Base-by-base conservation (phyloP, 139 green algal species). In the Chlorella sp. region DNA sequence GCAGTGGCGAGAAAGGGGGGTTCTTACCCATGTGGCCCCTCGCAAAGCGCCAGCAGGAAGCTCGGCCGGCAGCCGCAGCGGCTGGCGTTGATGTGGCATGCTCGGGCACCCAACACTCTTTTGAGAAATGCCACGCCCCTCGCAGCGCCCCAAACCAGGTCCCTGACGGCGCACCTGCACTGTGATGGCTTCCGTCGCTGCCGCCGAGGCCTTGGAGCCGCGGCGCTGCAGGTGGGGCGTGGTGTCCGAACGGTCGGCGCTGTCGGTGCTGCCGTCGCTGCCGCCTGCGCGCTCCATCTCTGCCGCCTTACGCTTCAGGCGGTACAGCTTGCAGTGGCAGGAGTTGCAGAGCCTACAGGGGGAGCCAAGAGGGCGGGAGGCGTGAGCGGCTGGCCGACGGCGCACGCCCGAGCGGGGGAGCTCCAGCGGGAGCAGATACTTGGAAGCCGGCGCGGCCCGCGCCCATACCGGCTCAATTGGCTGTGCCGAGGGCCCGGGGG, bases 311-410 rank as follows among this genome's bases (percentile, higher is more conserved):
- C 51, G 34, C 32, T 63, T 81, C 15, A 34, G 44, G 7, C 74
- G 55, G 44, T 68, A 69, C 32, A 68, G 51, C 74, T 63, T 81
- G 55, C 74, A 81, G 74, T 81, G 74, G 55, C 74, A 81, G 6
- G 74, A 68, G 55, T 81, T 81, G 51, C 74, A 81, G 18, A 81
- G 74, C 74, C 74, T 81, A 32, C 32, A 20, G 32, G 23, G 47
- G 47, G 12, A 2, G 26, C 1, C 9, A 4, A 16, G 44, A n/a
- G 28, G 15, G 28, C 23, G 16, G 32, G 32, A n/a, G 36, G 17
- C 34, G 17, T 4, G 2, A 55, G 63, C 11, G 63, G n/a, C 26
- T 15, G 63, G 63, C 63, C 63, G 28, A 17, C 28, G 26, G 63
- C n/a, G 32, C 28, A 25, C 9, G 28, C 28, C 32, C 32, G 67